Conservation (phyloP, 2,329 filamentous ascomycete genomes). For the Sporothrix brunneoviolacea region DNA sequence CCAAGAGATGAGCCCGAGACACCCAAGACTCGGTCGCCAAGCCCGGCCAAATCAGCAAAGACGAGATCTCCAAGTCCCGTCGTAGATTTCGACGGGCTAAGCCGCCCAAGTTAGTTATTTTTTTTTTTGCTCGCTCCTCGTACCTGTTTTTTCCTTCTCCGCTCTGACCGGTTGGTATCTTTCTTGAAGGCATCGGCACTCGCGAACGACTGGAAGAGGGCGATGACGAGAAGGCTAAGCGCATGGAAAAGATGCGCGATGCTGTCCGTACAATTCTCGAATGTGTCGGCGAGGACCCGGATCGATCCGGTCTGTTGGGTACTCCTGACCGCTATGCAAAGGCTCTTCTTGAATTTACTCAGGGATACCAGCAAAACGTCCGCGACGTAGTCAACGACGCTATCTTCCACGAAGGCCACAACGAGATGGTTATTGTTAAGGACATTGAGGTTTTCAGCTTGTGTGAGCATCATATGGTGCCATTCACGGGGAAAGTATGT, state of each 20-base stretch:
- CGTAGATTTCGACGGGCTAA: conserved; percentile 57
- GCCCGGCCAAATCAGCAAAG: conserved; percentile 29
- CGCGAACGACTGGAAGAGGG: conserved; percentile 54
- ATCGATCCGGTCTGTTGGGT: conserved; percentile 56
- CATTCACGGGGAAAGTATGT: conserved; percentile 85
- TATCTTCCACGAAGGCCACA: conserved; percentile 93
- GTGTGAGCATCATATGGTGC: conserved; percentile 96
- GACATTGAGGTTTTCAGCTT: conserved; percentile 93
- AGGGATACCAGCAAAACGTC: conserved; percentile 94
- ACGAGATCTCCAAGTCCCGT: conserved; percentile 22
- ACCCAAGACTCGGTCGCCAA: conserved; percentile 36
- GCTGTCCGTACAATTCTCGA: conserved; percentile 62
- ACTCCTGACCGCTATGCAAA: conserved; percentile 87
- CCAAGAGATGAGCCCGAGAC: conserved; percentile 45
- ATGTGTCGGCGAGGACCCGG: conserved; percentile 62
- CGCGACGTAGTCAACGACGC: conserved; percentile 86
- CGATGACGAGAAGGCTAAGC: conserved; percentile 41
- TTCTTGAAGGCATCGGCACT: conserved; percentile 52
- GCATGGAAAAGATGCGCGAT: conserved; percentile 52
- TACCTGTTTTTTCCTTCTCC: neutral
- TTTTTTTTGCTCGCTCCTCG: neutral
- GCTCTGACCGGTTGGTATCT: too few species aligned
- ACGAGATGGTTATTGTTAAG: conserved; percentile 96
- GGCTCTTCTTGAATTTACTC: conserved; percentile 91
- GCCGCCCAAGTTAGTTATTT: conserved; percentile 44